Percentiles rank a stretch among this genome's conserved stretches.
These are phyloP conservation scores for Podospora sp. DNA, from an alignment of 495 filamentous ascomycete genomes.

Conservation along the genomic window DNA sequence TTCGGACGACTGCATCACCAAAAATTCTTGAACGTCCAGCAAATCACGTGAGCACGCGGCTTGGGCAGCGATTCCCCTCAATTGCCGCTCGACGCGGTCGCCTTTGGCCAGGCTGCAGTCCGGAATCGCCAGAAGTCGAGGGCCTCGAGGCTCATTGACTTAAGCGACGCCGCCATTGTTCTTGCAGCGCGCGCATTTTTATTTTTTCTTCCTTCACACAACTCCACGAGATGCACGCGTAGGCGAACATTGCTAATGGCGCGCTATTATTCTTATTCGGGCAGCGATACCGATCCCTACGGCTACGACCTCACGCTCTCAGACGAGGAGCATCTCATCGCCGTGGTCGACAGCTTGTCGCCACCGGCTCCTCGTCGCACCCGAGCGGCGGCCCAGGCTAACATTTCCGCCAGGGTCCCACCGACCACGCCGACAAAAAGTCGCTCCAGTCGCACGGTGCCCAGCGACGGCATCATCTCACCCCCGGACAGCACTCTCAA, in stretches of 20 bases:
- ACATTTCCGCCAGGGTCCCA: not conserved
- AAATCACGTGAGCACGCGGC: constrained; percentile 4
- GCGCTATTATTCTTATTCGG: constrained; percentile 19
- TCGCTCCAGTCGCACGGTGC: not conserved
- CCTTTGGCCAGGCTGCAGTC: not conserved
- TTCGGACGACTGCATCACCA: too few relatives aligned
- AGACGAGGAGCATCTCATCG: constrained; percentile 49
- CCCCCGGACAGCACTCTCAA: constrained; percentile 10
- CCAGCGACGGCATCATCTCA: not conserved
- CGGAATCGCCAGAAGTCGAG: not conserved
- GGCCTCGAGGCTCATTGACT: not conserved
- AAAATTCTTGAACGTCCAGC: not conserved
- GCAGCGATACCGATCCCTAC: constrained; percentile 59
- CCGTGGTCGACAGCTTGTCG: constrained; percentile 27
- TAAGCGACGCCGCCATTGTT: not conserved
- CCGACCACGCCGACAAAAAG: constrained; percentile 2
- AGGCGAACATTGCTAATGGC: constrained; percentile 21
- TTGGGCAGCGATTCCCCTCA: not conserved
- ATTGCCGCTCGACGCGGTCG: not conserved
- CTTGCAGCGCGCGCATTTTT: not conserved
- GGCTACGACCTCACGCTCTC: constrained; percentile 71
- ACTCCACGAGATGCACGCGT: not conserved
- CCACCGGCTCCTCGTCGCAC: constrained; percentile 1
- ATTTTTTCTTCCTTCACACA: not conserved
- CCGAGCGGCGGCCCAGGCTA: constrained; percentile 1